Evolutionary conservation across 495 filamentous ascomycete species (phyloP).

Genomic region (Xylaria bambusicola): DNA sequence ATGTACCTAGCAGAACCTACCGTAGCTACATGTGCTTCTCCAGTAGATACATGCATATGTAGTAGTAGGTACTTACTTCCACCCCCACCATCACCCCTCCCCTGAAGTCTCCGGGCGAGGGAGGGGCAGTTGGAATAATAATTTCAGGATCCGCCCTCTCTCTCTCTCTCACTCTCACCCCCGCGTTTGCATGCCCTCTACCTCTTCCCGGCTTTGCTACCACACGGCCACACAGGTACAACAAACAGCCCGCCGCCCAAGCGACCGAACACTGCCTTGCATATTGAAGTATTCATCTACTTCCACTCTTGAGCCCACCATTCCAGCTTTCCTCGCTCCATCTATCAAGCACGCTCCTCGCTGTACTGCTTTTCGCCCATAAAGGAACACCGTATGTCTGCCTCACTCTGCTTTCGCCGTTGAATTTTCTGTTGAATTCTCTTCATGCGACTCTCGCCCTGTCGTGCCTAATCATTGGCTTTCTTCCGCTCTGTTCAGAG

Average conservation of each 20-base stretch:
- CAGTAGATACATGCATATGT: too few species aligned
- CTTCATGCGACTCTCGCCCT: background rate
- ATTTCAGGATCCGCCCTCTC: slow-evolving; percentile 12
- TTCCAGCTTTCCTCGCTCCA: background rate
- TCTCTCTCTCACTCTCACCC: too few species aligned
- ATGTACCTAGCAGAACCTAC: too few species aligned
- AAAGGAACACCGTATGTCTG: slow-evolving; percentile 18
- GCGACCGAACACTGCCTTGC: slow-evolving; percentile 10
- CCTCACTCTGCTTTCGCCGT: slow-evolving; percentile 8
- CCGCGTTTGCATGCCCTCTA: slow-evolving; percentile 17
- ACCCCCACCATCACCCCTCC: background rate
- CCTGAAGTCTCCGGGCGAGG: background rate
- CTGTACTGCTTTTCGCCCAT: background rate
- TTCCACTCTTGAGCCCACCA: background rate
- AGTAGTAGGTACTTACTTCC: too few species aligned
- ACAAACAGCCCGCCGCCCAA: background rate
- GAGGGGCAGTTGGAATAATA: slow-evolving; percentile 18
- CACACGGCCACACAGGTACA: too few species aligned
- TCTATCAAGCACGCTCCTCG: background rate
- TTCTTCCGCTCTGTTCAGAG: background rate
- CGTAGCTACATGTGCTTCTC: too few species aligned
- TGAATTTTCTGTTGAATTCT: background rate
- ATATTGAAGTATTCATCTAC: slow-evolving; percentile 1
- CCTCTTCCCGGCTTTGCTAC: too few species aligned
- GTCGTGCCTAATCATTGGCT: slow-evolving; percentile 9